phyloP scores from a whole-genome alignment of 2,329 filamentous ascomycete species.

The Clarireedia paspali region DNA sequence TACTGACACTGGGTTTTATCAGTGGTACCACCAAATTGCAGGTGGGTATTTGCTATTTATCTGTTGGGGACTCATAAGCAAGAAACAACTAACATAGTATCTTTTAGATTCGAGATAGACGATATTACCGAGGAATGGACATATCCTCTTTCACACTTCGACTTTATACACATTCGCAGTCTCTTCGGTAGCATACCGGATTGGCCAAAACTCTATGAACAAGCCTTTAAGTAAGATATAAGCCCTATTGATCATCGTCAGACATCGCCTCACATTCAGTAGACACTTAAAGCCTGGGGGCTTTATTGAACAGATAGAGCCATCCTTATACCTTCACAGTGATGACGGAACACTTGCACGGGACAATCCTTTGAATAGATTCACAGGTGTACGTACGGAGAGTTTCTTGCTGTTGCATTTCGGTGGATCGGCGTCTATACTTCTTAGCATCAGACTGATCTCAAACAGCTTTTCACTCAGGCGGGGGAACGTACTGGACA shows the following conservation, averaged over 20 bases:
- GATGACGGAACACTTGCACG: constrained; percentile 39
- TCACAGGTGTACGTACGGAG: constrained; percentile 27
- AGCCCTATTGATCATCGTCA: too few relatives aligned
- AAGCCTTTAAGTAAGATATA: constrained; percentile 37
- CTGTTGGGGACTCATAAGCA: neutral
- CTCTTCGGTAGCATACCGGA: constrained; percentile 50
- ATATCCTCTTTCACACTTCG: constrained; percentile 40
- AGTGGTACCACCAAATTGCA: constrained; percentile 48
- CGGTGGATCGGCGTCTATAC: neutral
- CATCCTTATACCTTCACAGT: constrained; percentile 26
- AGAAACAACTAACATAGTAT: neutral
- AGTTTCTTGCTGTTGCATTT: neutral
- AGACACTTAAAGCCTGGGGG: constrained; percentile 32
- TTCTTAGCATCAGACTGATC: neutral
- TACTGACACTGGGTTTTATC: constrained; percentile 16
- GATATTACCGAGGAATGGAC: constrained; percentile 43
- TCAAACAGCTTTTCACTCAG: constrained; percentile 31
- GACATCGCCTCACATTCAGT: neutral
- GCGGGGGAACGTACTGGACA: constrained; percentile 34
- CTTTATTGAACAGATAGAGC: constrained; percentile 29
- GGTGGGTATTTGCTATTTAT: neutral
- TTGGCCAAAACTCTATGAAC: constrained; percentile 46
- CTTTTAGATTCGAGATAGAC: constrained; percentile 51
- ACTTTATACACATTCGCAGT: constrained; percentile 52
- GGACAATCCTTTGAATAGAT: constrained; percentile 33